Evolutionary conservation across 2,329 filamentous ascomycete species (phyloP), one percentile per base, ranked within the genome.

Genomic region (Hymenoscyphus scutula): DNA sequence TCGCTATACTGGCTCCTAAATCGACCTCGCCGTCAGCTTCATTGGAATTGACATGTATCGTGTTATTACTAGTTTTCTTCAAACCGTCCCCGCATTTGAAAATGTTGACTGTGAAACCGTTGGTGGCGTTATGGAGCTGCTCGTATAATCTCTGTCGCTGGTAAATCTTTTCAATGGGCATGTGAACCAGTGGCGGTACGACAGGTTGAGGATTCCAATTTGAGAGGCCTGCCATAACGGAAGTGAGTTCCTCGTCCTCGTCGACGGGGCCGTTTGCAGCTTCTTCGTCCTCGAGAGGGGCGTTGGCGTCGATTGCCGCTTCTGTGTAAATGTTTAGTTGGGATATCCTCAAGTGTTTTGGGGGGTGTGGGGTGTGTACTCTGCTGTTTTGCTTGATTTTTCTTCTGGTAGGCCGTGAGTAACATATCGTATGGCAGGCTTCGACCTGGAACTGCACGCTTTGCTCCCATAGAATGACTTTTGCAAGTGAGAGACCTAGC

Each of bases 341-440:
- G 19, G 58, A 53, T 30, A 5, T 8, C 10, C 5, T 10, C 15
- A 53, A 23, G n/a, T n/a, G n/a, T n/a, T n/a, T 19, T 15, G 30
- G 30, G 37, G 53, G 23, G 83, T 56, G 60, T 38, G 32, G 27
- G 57, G 23, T n/a, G 83, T 89, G 78, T 82, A 93, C 91, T 96
- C 77, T 98, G 95, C 79, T 97, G 91, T 73, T 97, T 96, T 25
- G 95, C 95, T 76, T 98, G 95, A 72, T 99, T 99, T 82, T 97
- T 98, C 83, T 98, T 97, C 76, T 95, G 91, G 72, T 95, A 95
- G 7, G 89, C 89, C 15, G 90, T 88, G 41, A 97, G 82, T 45
- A 97, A 80, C 89, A 96, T 95, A 75, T 97, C 92, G 73, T 97
- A 97, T 1, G 93, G 93, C 64, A 96, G 78, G 53, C 90, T 95